phyloP scores from a whole-genome alignment of 768 basidiomycete genomes.

The Rhodotorula toruloides region DNA sequence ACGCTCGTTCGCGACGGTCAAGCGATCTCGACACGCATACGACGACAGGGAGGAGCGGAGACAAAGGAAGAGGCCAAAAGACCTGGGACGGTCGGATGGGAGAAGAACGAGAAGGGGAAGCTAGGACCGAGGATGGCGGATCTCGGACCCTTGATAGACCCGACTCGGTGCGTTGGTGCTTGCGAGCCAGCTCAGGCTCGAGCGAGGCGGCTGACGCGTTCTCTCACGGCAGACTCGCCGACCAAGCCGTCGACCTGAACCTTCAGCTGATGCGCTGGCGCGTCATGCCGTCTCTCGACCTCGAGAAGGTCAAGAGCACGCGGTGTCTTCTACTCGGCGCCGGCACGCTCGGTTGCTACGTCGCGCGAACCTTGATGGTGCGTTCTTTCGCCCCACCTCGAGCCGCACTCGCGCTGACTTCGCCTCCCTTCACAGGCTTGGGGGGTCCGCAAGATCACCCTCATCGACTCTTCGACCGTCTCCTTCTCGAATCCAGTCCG shows the following conservation, averaged over 20 bases:
- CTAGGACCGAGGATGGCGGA: slow-evolving; percentile 81
- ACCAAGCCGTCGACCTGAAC: slow-evolving; percentile 96
- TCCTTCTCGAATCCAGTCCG: slow-evolving; percentile 97
- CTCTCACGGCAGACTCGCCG: slow-evolving; percentile 62
- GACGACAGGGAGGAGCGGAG: not conserved
- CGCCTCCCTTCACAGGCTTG: slow-evolving; percentile 63
- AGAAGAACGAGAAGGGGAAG: slow-evolving; percentile 82
- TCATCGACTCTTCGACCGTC: slow-evolving; percentile 83
- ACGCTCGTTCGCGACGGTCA: slow-evolving; percentile 66
- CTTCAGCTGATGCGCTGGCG: slow-evolving; percentile 98
- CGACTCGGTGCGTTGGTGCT: slow-evolving; percentile 55
- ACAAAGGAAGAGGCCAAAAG: not conserved
- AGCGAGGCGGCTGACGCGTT: not conserved
- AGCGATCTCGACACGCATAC: not conserved
- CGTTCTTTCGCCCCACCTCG: slow-evolving; percentile 30
- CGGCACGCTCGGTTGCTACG: slow-evolving; percentile 95
- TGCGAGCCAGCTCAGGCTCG: not conserved
- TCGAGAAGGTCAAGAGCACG: slow-evolving; percentile 77
- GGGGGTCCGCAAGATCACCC: slow-evolving; percentile 88
- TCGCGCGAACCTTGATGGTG: slow-evolving; percentile 85
- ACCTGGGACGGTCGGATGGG: slow-evolving; percentile 88
- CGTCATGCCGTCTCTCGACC: slow-evolving; percentile 77
- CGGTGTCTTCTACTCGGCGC: slow-evolving; percentile 84
- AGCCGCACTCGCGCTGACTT: not conserved
- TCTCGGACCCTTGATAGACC: slow-evolving; percentile 94